phyloP scores from a whole-genome alignment of 768 basidiomycete species.

The Boletus insuetus region DNA sequence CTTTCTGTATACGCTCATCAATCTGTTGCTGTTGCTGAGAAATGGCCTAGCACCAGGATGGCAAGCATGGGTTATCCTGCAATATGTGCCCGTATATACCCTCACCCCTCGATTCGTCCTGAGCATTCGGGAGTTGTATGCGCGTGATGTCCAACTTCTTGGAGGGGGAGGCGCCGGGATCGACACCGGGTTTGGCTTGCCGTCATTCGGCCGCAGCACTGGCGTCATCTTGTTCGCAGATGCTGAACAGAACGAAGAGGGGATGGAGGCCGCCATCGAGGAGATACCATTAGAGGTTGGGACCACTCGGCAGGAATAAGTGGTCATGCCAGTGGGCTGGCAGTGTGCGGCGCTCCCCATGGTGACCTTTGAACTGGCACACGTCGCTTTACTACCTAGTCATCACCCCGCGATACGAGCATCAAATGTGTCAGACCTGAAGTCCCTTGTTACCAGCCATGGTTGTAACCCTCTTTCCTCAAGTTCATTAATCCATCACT shows the following conservation, averaged over 20 bases:
- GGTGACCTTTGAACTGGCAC: too few relatives aligned
- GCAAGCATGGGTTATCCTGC: not conserved
- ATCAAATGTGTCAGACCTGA: too few relatives aligned
- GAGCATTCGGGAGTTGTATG: not conserved
- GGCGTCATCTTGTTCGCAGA: not conserved
- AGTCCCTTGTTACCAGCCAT: too few relatives aligned
- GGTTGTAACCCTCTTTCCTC: too few relatives aligned
- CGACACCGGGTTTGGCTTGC: conserved; percentile 1
- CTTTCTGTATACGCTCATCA: not conserved
- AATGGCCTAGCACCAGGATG: not conserved
- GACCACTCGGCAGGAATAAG: too few relatives aligned
- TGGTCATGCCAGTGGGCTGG: too few relatives aligned
- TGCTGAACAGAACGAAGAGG: not conserved
- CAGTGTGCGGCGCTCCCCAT: too few relatives aligned
- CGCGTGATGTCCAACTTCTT: not conserved
- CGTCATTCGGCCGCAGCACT: not conserved
- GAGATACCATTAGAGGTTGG: not conserved
- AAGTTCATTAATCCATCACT: too few relatives aligned
- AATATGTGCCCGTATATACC: not conserved
- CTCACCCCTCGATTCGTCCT: not conserved
- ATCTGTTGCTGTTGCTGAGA: not conserved
- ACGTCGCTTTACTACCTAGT: too few relatives aligned
- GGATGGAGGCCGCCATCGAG: not conserved
- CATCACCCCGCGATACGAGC: too few relatives aligned
- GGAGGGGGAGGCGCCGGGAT: not conserved